Evolutionary conservation across 2,329 filamentous ascomycete species (phyloP), one percentile per base, ranked within the genome.

Genomic region (Nothophoma quercina): DNA sequence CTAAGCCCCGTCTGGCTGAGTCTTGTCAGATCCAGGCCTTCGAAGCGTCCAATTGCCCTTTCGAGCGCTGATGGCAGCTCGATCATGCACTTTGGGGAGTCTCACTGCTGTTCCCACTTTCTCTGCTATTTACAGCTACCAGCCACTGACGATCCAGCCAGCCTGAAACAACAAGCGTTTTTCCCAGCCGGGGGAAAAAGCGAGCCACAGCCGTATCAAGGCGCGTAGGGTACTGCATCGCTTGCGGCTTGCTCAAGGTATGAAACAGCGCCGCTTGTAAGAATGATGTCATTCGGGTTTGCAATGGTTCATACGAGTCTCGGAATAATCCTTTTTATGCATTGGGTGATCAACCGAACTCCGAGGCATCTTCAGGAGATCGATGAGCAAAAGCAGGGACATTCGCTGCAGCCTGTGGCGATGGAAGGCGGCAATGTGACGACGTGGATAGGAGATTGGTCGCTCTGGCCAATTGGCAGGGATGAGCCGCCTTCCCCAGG

Each of bases 151-250:
- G 49, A 58, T 55, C 51, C 26, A 33, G 23, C 39, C 21, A 43
- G 46, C 34, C 25, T 56, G 55, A 64, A 62, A 60, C 61, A 29
- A 44, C 48, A 21, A 41, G 39, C 49, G 45, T 30, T 52, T 36
- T 50, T 40, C 16, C 6, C 19, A 22, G 50, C 38, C 18, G 28
- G 33, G 42, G 35, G 41, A 39, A 15, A n/a, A 29, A 12, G 21
- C n/a, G 21, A 55, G 46, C 46, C 47, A 46, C 38, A 39, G 38
- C 32, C 32, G 38, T 15, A 30, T 47, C 12, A 30, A 33, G 25
- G 21, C 33, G 39, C 23, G 18, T 38, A 48, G 35, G 34, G 28
- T 39, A 32, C 22, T 39, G 39, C 50, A 43, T 53, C 33, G 38
- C 38, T 47, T 53, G 38, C 50, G 22, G 50, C 43, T 53, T 44